Evolutionary conservation across 1,284 basidiomycete genomes (phyloP).

Genomic region (Coniophora puteana): DNA sequence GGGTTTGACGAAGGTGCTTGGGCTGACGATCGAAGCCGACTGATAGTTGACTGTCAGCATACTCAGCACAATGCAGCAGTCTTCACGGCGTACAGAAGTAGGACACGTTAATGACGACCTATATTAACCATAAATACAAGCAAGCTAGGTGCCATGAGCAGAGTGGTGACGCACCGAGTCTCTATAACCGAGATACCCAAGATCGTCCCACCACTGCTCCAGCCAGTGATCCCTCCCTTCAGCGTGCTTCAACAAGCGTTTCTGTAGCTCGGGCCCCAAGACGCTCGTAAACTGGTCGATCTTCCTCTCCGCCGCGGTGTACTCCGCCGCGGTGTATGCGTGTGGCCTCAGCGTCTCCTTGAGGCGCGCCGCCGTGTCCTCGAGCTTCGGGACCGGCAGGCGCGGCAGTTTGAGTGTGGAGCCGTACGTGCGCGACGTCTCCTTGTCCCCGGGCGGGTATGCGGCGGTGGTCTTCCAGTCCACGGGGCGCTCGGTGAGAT

Average conservation of each 20-base stretch:
- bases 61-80: neutral
- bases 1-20: constrained; percentile 48
- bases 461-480: constrained; percentile 53
- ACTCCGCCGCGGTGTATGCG: constrained; percentile 58
- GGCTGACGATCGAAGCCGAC: constrained; percentile 76
- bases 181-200: constrained; percentile 66
- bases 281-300: constrained; percentile 65
- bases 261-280: constrained; percentile 45
- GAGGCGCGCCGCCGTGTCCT: constrained; percentile 52
- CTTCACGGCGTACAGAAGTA: constrained; percentile 65
- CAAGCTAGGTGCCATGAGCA: neutral
- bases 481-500: constrained; percentile 20
- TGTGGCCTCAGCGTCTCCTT: constrained; percentile 63
- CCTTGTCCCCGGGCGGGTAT: constrained; percentile 33
- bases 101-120: constrained; percentile 81
- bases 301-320: constrained; percentile 46
- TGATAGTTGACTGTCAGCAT: constrained; percentile 23
- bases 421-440: constrained; percentile 38
- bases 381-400: constrained; percentile 64
- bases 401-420: constrained; percentile 44
- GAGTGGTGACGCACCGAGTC: constrained; percentile 55
- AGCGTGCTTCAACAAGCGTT: constrained; percentile 47
- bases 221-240: constrained; percentile 64
- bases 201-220: constrained; percentile 82
- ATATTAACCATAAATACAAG: constrained; percentile 4